Evolutionary conservation across 495 filamentous ascomycete genomes (phyloP).

Genomic region (Corynascus novoguineensis): DNA sequence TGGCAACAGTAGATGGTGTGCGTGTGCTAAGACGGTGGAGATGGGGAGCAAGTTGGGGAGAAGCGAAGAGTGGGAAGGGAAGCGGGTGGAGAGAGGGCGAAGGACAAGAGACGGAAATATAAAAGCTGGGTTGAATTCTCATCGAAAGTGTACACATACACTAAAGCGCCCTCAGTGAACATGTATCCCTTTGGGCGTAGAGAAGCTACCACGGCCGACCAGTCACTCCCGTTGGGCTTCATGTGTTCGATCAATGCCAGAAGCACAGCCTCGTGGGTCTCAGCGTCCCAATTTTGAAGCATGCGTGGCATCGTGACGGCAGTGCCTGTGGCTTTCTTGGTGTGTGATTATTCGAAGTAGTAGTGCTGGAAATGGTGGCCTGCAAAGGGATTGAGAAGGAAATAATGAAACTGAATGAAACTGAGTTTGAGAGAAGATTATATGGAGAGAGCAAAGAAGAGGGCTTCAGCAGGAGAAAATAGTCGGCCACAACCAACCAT

Average conservation of each 20-base stretch:
- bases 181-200: slow-evolving; percentile 24
- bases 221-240: slow-evolving; percentile 20
- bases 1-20: too few relatives aligned
- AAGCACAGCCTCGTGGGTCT: slow-evolving; percentile 25
- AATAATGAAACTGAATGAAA: background rate
- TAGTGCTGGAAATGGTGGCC: background rate
- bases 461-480: slow-evolving; percentile 3
- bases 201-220: slow-evolving; percentile 9
- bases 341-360: background rate
- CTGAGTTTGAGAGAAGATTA: background rate
- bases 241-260: slow-evolving; percentile 20
- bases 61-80: background rate
- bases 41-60: background rate
- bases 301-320: slow-evolving; percentile 7
- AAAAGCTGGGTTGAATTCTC: background rate
- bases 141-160: slow-evolving; percentile 20
- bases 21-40: too few relatives aligned
- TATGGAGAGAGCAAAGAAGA: background rate
- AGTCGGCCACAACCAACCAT: background rate
- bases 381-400: background rate
- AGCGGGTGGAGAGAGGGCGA: background rate
- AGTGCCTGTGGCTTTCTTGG: background rate
- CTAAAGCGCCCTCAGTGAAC: slow-evolving; percentile 27
- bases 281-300: slow-evolving; percentile 20
- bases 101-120: background rate